Evolutionary conservation across 148 eudicot species (phyloP).

Genomic region (Suaeda aralocaspica): DNA sequence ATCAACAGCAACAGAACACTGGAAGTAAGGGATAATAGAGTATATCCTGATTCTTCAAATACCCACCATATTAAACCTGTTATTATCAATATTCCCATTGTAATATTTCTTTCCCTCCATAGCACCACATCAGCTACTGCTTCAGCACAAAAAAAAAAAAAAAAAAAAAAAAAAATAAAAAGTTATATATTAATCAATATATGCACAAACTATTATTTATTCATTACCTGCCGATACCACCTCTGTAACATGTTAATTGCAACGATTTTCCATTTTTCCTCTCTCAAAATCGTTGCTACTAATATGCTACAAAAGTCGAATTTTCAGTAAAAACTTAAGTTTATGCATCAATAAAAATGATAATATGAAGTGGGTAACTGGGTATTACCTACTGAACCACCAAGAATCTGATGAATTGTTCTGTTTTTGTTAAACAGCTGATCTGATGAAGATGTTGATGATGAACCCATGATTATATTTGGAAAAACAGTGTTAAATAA

Average conservation of each 20-base stretch:
- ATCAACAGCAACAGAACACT: constrained; percentile 72
- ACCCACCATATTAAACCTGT: constrained; percentile 58
- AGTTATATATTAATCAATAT: too few relatives aligned
- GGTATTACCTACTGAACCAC: constrained; percentile 62
- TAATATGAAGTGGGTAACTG: not conserved
- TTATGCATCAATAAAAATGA: not conserved
- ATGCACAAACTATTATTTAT: not conserved
- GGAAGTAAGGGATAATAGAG: constrained; percentile 57
- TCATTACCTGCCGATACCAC: not conserved
- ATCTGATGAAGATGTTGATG: constrained; percentile 71
- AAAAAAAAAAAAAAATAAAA: not conserved
- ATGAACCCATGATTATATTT: constrained; percentile 37
- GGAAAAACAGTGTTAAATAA: not conserved
- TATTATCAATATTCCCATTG: constrained; percentile 37
- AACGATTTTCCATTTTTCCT: too few relatives aligned
- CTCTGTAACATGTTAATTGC: too few relatives aligned
- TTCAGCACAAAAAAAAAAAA: not conserved
- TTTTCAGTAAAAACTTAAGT: too few relatives aligned
- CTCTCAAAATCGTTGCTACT: too few relatives aligned
- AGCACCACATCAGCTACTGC: constrained; percentile 90
- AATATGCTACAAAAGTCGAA: too few relatives aligned
- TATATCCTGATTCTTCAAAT: constrained; percentile 80
- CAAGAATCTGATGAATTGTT: constrained; percentile 73
- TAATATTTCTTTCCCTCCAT: constrained; percentile 61
- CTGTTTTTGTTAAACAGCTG: constrained; percentile 54